A percentile compares a stretch with the other conserved stretches of the same genome.
Conservation (phyloP, 371 early-diverging fungal species). For the Polyrhizophydium stewartii region DNA sequence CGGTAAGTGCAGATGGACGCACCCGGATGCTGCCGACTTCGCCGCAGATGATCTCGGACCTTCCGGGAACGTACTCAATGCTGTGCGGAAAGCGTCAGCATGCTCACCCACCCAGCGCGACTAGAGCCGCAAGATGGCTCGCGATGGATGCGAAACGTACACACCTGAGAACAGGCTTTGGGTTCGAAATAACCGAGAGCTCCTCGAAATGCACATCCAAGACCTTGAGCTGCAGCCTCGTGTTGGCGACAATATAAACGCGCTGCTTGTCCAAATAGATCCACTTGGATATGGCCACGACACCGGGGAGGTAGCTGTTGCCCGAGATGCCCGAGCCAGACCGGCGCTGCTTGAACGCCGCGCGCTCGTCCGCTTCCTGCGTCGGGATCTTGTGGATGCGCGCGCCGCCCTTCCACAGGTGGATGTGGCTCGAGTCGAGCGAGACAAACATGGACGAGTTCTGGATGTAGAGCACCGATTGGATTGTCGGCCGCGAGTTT, state of each 20-base stretch:
- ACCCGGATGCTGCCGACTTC: conserved; percentile 30
- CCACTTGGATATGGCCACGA: conserved; percentile 4
- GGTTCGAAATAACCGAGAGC: conserved; percentile 10
- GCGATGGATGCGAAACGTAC: background rate
- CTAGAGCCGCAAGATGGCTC: no score
- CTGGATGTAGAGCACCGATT: background rate
- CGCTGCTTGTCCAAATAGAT: conserved; percentile 6
- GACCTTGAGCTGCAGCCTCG: conserved; percentile 7
- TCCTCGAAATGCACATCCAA: conserved; percentile 21
- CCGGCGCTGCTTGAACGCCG: background rate
- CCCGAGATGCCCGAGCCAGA: background rate
- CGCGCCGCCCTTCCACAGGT: conserved; percentile 6
- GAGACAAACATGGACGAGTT: conserved; percentile 1
- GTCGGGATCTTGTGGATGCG: background rate
- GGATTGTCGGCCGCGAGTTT: conserved; percentile 10
- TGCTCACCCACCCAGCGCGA: no score
- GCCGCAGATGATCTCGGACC: conserved; percentile 20
- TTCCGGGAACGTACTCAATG: conserved; percentile 13
- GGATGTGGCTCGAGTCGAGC: background rate
- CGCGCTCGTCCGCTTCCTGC: background rate
- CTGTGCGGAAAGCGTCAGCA: background rate
- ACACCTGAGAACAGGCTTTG: conserved; percentile 20
- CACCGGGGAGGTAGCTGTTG: background rate
- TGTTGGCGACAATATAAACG: conserved; percentile 6
- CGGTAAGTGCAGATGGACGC: no score